phyloP scores from a whole-genome alignment of 371 early-diverging fungal species.

The Thermomucor indicae-seudaticae region DNA sequence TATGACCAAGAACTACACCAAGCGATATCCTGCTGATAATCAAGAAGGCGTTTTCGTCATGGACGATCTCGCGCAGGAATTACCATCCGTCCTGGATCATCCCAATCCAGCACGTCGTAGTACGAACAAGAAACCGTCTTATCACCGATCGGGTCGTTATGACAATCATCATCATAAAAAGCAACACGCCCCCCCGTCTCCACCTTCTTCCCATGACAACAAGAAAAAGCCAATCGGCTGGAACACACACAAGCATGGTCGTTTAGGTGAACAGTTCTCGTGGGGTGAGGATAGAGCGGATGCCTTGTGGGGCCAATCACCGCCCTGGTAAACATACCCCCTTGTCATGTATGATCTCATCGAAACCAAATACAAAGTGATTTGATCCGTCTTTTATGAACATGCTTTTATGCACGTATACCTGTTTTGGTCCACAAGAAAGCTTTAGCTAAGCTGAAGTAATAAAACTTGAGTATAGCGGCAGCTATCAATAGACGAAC shows the following conservation, averaged over 20 bases:
- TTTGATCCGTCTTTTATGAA: too few species aligned
- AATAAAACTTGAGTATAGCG: too few species aligned
- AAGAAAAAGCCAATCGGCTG: not conserved
- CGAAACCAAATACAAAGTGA: too few species aligned
- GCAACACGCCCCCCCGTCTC: constrained; percentile 2
- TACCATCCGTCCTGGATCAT: constrained; percentile 8
- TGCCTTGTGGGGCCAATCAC: constrained; percentile 6
- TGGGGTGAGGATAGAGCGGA: constrained; percentile 8
- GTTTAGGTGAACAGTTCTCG: constrained; percentile 21
- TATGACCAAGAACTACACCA: not conserved
- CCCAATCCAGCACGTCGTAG: not conserved
- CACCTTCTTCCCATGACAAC: constrained; percentile 1
- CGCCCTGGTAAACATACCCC: too few species aligned
- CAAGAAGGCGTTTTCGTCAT: constrained; percentile 19
- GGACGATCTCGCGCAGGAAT: constrained; percentile 19
- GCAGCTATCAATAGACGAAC: too few species aligned
- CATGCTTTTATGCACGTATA: too few species aligned
- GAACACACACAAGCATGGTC: constrained; percentile 1
- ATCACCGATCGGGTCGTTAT: not conserved
- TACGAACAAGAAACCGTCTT: not conserved
- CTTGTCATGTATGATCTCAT: too few species aligned
- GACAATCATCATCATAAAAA: constrained; percentile 1
- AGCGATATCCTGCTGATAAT: not conserved
- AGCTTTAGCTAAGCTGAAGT: too few species aligned
- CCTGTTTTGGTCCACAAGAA: too few species aligned